Evolutionary conservation across 2,329 filamentous ascomycete genomes (phyloP).

Genomic region (Hypoxylon sp.): DNA sequence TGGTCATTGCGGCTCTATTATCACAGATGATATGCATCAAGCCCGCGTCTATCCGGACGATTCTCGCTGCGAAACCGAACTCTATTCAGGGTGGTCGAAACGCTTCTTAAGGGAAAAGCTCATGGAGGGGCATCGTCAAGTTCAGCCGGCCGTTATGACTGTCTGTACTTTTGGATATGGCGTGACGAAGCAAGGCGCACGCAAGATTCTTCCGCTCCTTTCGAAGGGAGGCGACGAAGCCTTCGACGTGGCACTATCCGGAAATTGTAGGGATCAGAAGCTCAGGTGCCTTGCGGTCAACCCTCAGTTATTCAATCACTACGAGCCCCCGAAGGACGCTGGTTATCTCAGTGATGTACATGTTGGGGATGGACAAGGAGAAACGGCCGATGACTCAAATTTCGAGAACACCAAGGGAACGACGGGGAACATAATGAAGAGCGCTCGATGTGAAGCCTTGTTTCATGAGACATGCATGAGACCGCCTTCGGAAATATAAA

Average conservation of each 20-base stretch:
- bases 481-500: constrained; percentile 39
- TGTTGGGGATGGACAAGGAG: constrained; percentile 39
- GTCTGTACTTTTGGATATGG: constrained; percentile 55
- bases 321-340: constrained; percentile 51
- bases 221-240: constrained; percentile 53
- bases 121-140: constrained; percentile 46
- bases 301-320: constrained; percentile 57
- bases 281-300: constrained; percentile 57
- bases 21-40: constrained; percentile 33
- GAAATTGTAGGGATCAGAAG: constrained; percentile 51
- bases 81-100: constrained; percentile 51
- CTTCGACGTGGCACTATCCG: constrained; percentile 56
- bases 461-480: constrained; percentile 51
- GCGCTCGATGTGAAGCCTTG: constrained; percentile 56
- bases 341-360: constrained; percentile 46
- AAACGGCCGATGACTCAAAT: constrained; percentile 38
- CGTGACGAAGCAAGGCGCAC: constrained; percentile 52
- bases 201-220: constrained; percentile 53
- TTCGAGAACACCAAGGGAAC: constrained; percentile 53
- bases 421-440: constrained; percentile 56
- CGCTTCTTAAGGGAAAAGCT: constrained; percentile 38
- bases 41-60: constrained; percentile 44
- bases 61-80: constrained; percentile 40
- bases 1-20: constrained; percentile 56
- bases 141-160: constrained; percentile 48